These are phyloP conservation scores for Cavenderia fasciculata DNA, from an alignment of 78 protist species.

Conservation along the genomic window DNA sequence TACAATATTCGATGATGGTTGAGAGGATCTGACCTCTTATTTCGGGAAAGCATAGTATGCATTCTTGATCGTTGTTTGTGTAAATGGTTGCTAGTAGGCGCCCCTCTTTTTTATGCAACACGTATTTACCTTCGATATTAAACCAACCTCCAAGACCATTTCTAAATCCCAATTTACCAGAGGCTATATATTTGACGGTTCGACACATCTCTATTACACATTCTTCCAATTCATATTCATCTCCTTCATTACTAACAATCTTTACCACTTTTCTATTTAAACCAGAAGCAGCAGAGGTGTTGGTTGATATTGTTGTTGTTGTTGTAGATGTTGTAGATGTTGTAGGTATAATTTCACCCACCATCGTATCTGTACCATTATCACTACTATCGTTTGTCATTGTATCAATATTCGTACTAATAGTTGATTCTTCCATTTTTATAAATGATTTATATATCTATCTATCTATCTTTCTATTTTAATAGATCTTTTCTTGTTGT, in stretches of 20 bases:
- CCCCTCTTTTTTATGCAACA: slow-evolving; percentile 34
- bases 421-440: too few relatives aligned
- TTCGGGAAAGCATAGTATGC: slow-evolving; percentile 26
- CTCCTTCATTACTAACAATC: slow-evolving; percentile 37
- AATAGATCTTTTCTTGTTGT: too few relatives aligned
- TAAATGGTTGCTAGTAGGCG: slow-evolving; percentile 22
- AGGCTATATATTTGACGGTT: slow-evolving; percentile 16
- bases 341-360: too few relatives aligned
- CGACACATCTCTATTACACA: slow-evolving; percentile 34
- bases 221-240: slow-evolving; percentile 15
- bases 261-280: slow-evolving; percentile 22
- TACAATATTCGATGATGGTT: slow-evolving; percentile 17
- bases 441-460: too few relatives aligned
- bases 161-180: slow-evolving; percentile 29
- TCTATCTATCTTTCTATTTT: too few relatives aligned
- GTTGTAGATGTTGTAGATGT: too few relatives aligned
- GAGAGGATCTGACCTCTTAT: slow-evolving; percentile 2
- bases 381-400: too few relatives aligned
- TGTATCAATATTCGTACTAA: too few relatives aligned
- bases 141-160: slow-evolving; percentile 54
- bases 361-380: too few relatives aligned
- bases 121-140: slow-evolving; percentile 37
- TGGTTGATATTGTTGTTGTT: too few relatives aligned
- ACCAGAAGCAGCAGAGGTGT: too few relatives aligned
- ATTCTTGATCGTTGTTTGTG: slow-evolving; percentile 7